These are phyloP conservation scores for Rosa persica DNA, from an alignment of 306 rosid species.

Conservation along the genomic window DNA sequence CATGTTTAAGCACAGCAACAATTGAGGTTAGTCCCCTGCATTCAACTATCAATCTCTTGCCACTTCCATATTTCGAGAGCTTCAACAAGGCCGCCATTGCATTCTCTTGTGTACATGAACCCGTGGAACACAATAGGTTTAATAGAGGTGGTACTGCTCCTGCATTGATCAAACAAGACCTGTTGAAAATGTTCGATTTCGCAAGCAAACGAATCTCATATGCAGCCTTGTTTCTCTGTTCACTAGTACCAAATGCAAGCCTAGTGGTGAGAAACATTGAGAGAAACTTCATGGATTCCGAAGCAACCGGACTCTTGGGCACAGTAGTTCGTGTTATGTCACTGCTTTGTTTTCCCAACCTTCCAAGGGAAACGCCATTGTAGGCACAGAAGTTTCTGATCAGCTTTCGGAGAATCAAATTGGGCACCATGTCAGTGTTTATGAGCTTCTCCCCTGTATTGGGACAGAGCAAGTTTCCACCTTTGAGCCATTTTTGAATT, in stretches of 20 bases:
- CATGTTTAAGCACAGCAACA: conserved; percentile 45
- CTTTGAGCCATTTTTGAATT: conserved; percentile 72
- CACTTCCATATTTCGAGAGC: conserved; percentile 60
- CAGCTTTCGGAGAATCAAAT: conserved; percentile 47
- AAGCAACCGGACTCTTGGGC: conserved; percentile 47
- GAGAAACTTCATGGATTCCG: conserved; percentile 54
- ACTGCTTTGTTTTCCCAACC: conserved; percentile 14
- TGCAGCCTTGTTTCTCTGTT: conserved; percentile 63
- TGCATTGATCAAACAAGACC: conserved; percentile 59
- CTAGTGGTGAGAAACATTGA: conserved; percentile 47
- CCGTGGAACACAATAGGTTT: conserved; percentile 35
- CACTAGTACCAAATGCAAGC: conserved; percentile 54
- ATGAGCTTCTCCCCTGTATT: conserved; percentile 75
- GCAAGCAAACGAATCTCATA: conserved; percentile 69
- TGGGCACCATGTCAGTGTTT: conserved; percentile 58
- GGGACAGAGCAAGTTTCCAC: conserved; percentile 69
- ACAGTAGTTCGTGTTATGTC: conserved; percentile 37
- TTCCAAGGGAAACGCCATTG: conserved; percentile 32
- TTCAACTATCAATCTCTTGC: conserved; percentile 46
- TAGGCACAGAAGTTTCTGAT: conserved; percentile 52
- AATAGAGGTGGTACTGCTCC: conserved; percentile 57
- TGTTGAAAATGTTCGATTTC: conserved; percentile 61
- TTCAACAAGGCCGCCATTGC: conserved; percentile 65
- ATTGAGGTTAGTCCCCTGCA: conserved; percentile 45
- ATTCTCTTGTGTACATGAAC: conserved; percentile 47